A percentile compares a stretch with the other conserved stretches of the same genome.
Evolutionary conservation across 345 rosid species (phyloP).

Genomic region (Atalantia buxifolia): DNA sequence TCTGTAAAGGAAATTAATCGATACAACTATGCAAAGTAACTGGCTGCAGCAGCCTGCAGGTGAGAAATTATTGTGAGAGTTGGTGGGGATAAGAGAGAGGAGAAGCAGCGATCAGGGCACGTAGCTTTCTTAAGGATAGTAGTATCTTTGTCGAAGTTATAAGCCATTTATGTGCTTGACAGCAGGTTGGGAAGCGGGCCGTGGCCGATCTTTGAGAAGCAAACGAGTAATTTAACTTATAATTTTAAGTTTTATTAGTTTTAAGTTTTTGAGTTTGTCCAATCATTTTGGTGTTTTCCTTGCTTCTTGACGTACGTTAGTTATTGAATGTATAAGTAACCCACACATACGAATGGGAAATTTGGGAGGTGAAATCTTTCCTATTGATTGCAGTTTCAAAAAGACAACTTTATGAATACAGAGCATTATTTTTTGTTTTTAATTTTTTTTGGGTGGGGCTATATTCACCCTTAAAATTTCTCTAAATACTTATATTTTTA

Average conservation of each 20-base stretch:
- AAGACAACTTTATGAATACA: too few relatives aligned
- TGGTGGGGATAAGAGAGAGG: constrained; percentile 26
- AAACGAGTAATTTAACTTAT: neutral
- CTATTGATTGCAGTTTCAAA: too few relatives aligned
- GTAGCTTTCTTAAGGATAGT: constrained; percentile 34
- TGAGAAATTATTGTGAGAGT: neutral
- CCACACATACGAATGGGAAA: too few relatives aligned
- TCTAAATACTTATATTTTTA: too few relatives aligned
- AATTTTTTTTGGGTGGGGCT: too few relatives aligned
- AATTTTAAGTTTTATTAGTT: neutral
- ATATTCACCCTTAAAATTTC: too few relatives aligned
- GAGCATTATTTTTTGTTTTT: too few relatives aligned
- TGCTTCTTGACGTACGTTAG: too few relatives aligned
- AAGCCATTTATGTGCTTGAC: constrained; percentile 15
- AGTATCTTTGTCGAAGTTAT: constrained; percentile 34
- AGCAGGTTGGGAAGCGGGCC: constrained; percentile 3
- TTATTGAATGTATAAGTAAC: too few relatives aligned
- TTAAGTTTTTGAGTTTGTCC: neutral
- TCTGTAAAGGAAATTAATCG: neutral
- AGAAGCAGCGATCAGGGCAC: constrained; percentile 29
- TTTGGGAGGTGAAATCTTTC: too few relatives aligned
- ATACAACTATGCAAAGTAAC: neutral
- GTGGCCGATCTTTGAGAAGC: constrained; percentile 6
- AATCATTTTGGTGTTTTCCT: too few relatives aligned
- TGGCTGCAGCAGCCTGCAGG: constrained; percentile 14